Conservation (phyloP, 1,284 basidiomycete species). For the Melampsora larici-populina region DNA sequence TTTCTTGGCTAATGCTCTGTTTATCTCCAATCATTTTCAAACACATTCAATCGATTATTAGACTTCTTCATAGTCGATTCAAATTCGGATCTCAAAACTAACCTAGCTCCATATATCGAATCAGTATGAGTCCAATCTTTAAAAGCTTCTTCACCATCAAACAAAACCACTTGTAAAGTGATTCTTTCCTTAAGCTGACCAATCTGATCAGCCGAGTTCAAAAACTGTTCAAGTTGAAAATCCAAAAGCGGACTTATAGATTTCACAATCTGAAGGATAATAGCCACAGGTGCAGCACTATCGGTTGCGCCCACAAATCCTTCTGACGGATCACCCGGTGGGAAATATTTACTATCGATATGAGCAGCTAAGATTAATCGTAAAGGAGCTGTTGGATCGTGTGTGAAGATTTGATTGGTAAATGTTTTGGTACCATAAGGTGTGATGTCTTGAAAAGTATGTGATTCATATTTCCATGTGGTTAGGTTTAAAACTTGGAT, state of each 20-base stretch:
- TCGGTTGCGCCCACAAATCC: constrained; percentile 98
- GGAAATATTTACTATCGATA: constrained; percentile 90
- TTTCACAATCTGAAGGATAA: constrained; percentile 85
- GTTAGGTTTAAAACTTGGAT: constrained; percentile 6
- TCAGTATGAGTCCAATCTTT: constrained; percentile 81
- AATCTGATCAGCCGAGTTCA: constrained; percentile 59
- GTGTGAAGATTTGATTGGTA: constrained; percentile 90
- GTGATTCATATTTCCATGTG: constrained; percentile 52
- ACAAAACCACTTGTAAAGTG: constrained; percentile 90
- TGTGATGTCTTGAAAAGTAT: constrained; percentile 73
- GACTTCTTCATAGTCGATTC: too few species aligned
- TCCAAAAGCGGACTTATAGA: constrained; percentile 70
- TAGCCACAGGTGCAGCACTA: constrained; percentile 90
- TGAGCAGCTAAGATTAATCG: constrained; percentile 88
- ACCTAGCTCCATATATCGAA: constrained; percentile 90
- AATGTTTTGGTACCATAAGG: constrained; percentile 78
- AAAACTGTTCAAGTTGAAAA: constrained; percentile 55
- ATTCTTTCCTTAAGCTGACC: constrained; percentile 57
- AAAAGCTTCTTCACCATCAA: constrained; percentile 98
- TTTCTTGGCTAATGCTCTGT: constrained; percentile 75
- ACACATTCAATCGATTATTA: too few species aligned
- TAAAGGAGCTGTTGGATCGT: constrained; percentile 75
- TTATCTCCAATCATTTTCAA: too few species aligned
- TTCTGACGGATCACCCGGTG: constrained; percentile 63
- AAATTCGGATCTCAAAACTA: too few species aligned